Conservation (phyloP, 2,329 filamentous ascomycete species). For the Sporothrix brunneoviolacea region DNA sequence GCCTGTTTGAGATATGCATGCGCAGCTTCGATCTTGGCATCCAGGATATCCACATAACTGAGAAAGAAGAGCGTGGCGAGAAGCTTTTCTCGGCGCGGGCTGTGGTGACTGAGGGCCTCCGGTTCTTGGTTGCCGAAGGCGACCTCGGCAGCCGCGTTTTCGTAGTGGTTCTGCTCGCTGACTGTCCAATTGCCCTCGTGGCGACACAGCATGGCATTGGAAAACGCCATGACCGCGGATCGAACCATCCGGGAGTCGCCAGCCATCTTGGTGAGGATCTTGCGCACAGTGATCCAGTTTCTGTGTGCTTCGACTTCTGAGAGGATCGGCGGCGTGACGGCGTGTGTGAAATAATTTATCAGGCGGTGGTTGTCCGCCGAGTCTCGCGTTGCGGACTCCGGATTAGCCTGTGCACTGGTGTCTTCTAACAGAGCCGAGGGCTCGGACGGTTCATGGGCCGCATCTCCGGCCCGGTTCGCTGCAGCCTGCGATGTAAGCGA, state of each 20-base stretch:
- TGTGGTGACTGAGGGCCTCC: constrained; percentile 23
- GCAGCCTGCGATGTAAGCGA: too few relatives aligned
- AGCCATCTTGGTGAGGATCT: constrained; percentile 43
- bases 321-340: constrained; percentile 46
- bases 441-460: too few relatives aligned
- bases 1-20: constrained; percentile 44
- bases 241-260: constrained; percentile 39
- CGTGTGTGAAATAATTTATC: constrained; percentile 43
- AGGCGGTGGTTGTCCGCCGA: constrained; percentile 30
- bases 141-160: constrained; percentile 30
- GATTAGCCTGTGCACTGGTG: background rate
- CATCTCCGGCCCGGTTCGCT: too few relatives aligned
- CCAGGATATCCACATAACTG: constrained; percentile 45
- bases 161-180: constrained; percentile 32
- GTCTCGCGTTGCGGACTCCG: constrained; percentile 6
- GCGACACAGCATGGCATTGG: constrained; percentile 36
- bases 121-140: constrained; percentile 4
- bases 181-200: constrained; percentile 27
- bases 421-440: background rate
- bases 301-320: constrained; percentile 47
- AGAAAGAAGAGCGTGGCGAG: constrained; percentile 48
- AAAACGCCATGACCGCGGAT: constrained; percentile 45
- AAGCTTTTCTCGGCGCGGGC: constrained; percentile 33
- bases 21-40: constrained; percentile 36
- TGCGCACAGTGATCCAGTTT: constrained; percentile 44